Base-by-base conservation (phyloP, 176 grass and related monocot genomes). In the Avena atlantica region DNA sequence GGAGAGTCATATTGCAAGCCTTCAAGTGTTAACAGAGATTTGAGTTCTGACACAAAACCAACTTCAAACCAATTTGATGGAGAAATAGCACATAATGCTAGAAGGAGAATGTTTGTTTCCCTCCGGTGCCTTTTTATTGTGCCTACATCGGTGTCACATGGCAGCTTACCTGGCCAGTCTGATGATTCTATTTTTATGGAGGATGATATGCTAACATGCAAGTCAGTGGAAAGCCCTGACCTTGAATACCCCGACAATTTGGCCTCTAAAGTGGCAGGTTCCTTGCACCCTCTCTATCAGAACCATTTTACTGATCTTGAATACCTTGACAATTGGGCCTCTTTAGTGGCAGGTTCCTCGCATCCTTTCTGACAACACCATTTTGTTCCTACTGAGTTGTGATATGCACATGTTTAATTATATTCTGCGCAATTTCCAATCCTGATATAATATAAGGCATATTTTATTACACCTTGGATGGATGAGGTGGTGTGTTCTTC, bases 221-320 rank as follows among this genome's bases (percentile, higher is more conserved):
- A 48, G 47, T 48, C 47, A 48, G 91, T 92, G 64, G 94, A 89
- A 85, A 92, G 88, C 87, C 82, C 86, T 63, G 86, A 92, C 70
- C 82, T 92, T 81, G 83, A 92, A 78, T 92, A 79, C 55, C 77
- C 89, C 83, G 89, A 93, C 40, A 89, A 93, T 83, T 77, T 21
- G 4, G 81, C 93, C 68, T 85, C 89, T 19, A 69, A 73, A 87
- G 65, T 85, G 40, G 78, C 75, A 73, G 55, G 86, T 87, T 95
- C 91, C 75, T 86, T 98, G 42, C 88, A 89, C 76, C 4, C 37
- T 40, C 37, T 40, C 37, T 40, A 40, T 40, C 37, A 40, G 37
- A 40, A 40, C 37, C 37, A 40, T 40, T 40, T 40, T 40, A 40
- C 37, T 40, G 37, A 40, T 40, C 37, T 40, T 40, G 37, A 40